Percentiles rank a stretch among this genome's conserved stretches.
phyloP scores from a whole-genome alignment of 2,329 filamentous ascomycete species.

The Hortaea werneckii region DNA sequence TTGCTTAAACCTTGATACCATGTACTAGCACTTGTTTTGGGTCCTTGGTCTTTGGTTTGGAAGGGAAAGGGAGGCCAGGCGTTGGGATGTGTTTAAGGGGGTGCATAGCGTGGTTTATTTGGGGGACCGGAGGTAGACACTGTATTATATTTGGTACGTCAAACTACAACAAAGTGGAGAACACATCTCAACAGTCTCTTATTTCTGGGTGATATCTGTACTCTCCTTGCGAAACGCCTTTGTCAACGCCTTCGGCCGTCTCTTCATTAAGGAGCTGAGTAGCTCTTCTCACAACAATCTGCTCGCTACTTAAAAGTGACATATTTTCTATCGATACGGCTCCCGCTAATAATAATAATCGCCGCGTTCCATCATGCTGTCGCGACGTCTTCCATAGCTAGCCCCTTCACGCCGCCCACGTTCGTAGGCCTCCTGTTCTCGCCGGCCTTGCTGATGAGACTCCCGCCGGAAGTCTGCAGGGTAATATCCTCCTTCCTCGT shows the following conservation, averaged over 20 bases:
- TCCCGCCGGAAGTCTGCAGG: slow-evolving; percentile 1
- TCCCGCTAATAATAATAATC: background rate
- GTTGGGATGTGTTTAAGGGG: background rate
- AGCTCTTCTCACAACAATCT: too few species aligned
- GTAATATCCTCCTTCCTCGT: background rate
- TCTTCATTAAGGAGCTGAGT: too few species aligned
- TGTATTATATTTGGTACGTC: slow-evolving; percentile 6
- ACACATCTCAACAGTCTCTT: too few species aligned
- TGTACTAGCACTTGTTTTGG: slow-evolving; percentile 7
- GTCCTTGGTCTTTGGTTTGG: background rate
- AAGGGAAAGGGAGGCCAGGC: background rate
- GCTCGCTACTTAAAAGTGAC: too few species aligned
- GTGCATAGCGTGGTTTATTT: slow-evolving; percentile 4
- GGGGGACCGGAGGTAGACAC: background rate
- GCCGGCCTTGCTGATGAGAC: background rate
- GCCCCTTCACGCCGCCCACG: background rate
- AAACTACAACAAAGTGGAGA: background rate
- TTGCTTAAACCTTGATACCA: slow-evolving; percentile 8
- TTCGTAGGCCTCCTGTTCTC: background rate
- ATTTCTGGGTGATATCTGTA: too few species aligned
- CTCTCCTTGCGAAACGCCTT: too few species aligned
- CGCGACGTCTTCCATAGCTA: background rate
- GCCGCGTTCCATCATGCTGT: background rate
- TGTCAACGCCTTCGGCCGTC: too few species aligned
- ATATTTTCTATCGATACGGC: background rate